These are phyloP conservation scores for Aspergillus flavus DNA, from an alignment of 2,329 filamentous ascomycete genomes.

Conservation along the genomic window DNA sequence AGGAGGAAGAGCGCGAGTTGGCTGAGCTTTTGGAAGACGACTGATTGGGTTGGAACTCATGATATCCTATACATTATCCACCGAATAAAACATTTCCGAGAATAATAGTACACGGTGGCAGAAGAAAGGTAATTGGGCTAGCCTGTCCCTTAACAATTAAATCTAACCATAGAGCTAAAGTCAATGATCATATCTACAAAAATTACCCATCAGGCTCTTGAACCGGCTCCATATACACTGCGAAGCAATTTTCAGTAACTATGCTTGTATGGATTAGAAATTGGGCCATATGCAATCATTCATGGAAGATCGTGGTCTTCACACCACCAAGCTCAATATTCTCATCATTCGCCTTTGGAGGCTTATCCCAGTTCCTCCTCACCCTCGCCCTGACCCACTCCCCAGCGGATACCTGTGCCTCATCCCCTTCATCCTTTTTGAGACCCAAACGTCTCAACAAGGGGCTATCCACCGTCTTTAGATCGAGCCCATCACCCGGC, in stretches of 20 bases:
- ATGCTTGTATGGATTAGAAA: not conserved
- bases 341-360: not conserved
- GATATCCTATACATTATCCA: not conserved
- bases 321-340: slow-evolving; percentile 4
- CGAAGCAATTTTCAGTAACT: too few species aligned
- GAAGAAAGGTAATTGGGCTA: too few species aligned
- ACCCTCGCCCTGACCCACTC: slow-evolving; percentile 2
- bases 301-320: slow-evolving; percentile 2
- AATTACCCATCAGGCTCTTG: too few species aligned
- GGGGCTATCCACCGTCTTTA: slow-evolving; percentile 32
- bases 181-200: too few species aligned
- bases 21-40: slow-evolving; percentile 85
- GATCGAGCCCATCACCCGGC: slow-evolving; percentile 32
- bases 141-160: too few species aligned
- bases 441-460: slow-evolving; percentile 37
- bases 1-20: slow-evolving; percentile 89
- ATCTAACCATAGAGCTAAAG: too few species aligned
- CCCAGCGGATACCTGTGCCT: not conserved
- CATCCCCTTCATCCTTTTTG: slow-evolving; percentile 8
- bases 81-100: not conserved
- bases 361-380: slow-evolving; percentile 1
- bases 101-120: not conserved
- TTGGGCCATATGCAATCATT: not conserved
- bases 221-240: too few species aligned
- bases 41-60: slow-evolving; percentile 14